phyloP scores from a whole-genome alignment of 768 basidiomycete species.

The Boletus barrowsii region DNA sequence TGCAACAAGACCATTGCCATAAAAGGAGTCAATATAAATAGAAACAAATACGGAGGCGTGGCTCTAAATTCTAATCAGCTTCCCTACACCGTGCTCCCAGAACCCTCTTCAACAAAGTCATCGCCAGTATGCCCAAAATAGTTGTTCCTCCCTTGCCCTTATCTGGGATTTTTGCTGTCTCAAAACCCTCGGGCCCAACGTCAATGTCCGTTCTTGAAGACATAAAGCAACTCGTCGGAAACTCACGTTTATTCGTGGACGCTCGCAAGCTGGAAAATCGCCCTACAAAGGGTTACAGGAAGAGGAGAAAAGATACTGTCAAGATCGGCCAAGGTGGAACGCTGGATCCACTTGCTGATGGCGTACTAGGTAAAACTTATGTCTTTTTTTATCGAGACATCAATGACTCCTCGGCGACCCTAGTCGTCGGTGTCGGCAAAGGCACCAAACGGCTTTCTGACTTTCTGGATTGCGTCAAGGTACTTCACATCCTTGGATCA shows the following conservation, averaged over 20 bases:
- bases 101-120: not conserved
- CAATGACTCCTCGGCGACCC: conserved; percentile 1
- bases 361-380: conserved; percentile 70
- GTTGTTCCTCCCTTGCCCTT: conserved; percentile 53
- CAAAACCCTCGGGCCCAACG: conserved; percentile 89
- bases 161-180: conserved; percentile 81
- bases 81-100: not conserved
- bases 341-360: conserved; percentile 93
- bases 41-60: too few species aligned
- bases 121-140: conserved; percentile 64
- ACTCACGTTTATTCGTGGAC: conserved; percentile 76
- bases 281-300: conserved; percentile 44
- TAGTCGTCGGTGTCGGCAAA: conserved; percentile 86
- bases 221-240: conserved; percentile 73
- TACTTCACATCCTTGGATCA: conserved; percentile 25
- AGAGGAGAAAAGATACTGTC: conserved; percentile 41
- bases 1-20: too few species aligned
- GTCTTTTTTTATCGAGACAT: not conserved
- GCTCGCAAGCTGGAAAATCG: conserved; percentile 50
- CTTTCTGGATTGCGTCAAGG: conserved; percentile 91
- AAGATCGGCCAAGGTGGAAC: conserved; percentile 96
- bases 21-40: too few species aligned
- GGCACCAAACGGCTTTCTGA: conserved; percentile 83
- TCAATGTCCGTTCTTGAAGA: conserved; percentile 90
- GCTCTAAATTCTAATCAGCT: too few species aligned